Evolutionary conservation across 371 early-diverging fungal genomes (phyloP), one percentile per base, ranked within the genome.

Genomic region (Nematocida parisii): DNA sequence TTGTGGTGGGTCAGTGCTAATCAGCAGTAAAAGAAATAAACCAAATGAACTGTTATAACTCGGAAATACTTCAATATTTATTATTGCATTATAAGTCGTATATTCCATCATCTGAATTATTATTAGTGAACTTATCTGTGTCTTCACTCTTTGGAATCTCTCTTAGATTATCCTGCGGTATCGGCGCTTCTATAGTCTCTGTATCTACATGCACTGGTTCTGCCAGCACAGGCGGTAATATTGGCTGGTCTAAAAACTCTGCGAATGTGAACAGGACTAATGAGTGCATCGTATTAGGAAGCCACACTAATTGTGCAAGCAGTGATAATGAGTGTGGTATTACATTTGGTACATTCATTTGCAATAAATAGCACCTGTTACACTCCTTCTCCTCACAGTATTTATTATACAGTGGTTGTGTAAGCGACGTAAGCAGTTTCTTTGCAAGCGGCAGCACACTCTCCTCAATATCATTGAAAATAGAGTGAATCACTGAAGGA

Each of bases 361-460:
- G 61, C 2, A 40, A 15, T 27, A 61, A 47, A 61, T 61, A 61
- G 73, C 73, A 73, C 24, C 73, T 20, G 13, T n/a, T 73, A 67
- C 73, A 73, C 52, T 64, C 54, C 6, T 47, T 33, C 2, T 33
- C 60, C 39, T 44, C 46, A 54, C 73, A 73, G 0, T n/a, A 7
- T 20, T 40, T 20, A 22, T 64, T 64, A 66, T 46, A 46, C 33
- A n/a, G 9, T 15, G 72, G 45, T 2, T 45, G 45, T 33, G 27
- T 22, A 6, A 58, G 73, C 18, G 73, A 61, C 0, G 62, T 58
- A 5, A 42, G 45, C 5, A 73, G 18, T 7, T 20, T n/a, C 13
- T 45, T 68, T 5, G 66, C 18, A 7, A 42, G 42, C 1, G 73
- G 73, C 5, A 66, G 22, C 3, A 73, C 45, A 7, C 9, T 61